Evolutionary conservation across 805 yeast genomes (phyloP), one percentile per base, ranked within the genome.

Genomic region (Kazachstania kunashirensis): DNA sequence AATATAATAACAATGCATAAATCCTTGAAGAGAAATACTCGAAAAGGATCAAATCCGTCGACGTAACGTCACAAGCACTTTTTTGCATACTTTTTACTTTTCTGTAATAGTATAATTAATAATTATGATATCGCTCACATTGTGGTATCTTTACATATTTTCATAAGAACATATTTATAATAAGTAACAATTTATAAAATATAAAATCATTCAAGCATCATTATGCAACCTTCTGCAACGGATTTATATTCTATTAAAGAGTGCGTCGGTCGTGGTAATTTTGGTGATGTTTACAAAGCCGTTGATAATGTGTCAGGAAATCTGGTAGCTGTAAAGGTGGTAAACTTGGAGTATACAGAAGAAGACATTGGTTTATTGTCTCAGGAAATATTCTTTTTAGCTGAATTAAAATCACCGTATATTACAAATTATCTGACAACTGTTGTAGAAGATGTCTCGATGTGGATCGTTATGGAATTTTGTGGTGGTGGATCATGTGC

Each of bases 401-500:
- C 83, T 15, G 75, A 75, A 34, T 59, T 88, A 39, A 67, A 67
- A 33, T 75, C 80, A n/a, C 73, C 72, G 1, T 73, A 71, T 49
- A 75, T 92, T 36, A 84, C 92, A 2, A 67, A 68, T 30, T 77
- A 77, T 52, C 68, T 63, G 48, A 77, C 76, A 33, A 77, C 95
- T 1, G 73, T 75, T 50, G 57, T 80, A 4, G 65, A 68, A 30
- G 84, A 76, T 30, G 74, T 75, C 29, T 68, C 74, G 5, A 74
- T 92, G 75, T 88, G 86, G 80, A 83, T 89, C 33, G 79, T 79
- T 5, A 84, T 92, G 96, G 98, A 89, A 56, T 85, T 73, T 53
- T 92, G 97, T 59, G 95, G 89, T 10, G 96, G 94, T 20, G 96
- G 96, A 0, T 84, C 96, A 1, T 83, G 95, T 57, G 69, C 81